Percentiles rank a stretch among this genome's conserved stretches.
These are phyloP conservation scores for Selaginella tamariscina DNA, from an alignment of 75 land plant species.

Conservation along the genomic window DNA sequence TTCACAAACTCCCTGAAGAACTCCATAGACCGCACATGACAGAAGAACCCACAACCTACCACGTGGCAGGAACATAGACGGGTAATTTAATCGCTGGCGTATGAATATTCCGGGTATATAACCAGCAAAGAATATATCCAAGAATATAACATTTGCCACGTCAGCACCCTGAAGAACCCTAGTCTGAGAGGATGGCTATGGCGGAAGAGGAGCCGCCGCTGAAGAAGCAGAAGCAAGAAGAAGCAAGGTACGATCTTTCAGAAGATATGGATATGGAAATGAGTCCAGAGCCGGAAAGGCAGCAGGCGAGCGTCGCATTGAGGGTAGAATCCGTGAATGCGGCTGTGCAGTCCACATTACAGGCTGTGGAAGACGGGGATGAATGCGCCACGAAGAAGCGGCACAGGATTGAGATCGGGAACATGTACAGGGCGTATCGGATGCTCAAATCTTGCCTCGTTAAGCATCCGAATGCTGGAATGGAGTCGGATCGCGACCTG, in stretches of 20 bases:
- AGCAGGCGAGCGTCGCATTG: neutral
- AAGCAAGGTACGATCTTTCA: constrained; percentile 6
- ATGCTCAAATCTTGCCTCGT: constrained; percentile 36
- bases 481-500: constrained; percentile 32
- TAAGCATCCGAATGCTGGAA: constrained; percentile 30
- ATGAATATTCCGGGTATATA: too few species aligned
- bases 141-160: too few species aligned
- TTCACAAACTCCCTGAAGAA: too few species aligned
- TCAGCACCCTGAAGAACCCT: neutral
- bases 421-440: constrained; percentile 53
- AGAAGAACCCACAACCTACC: too few species aligned
- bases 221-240: constrained; percentile 54
- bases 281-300: neutral
- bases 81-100: too few species aligned
- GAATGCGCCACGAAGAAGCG: constrained; percentile 48
- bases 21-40: too few species aligned
- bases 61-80: too few species aligned
- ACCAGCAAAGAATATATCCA: too few species aligned
- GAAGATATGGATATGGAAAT: neutral
- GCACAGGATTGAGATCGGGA: constrained; percentile 65
- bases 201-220: constrained; percentile 51
- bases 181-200: constrained; percentile 23
- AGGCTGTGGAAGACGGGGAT: constrained; percentile 25
- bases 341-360: neutral
- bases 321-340: neutral